Evolutionary conservation across 108 stramenopile species (phyloP).

Genomic region (Skeletonema menzelii): DNA sequence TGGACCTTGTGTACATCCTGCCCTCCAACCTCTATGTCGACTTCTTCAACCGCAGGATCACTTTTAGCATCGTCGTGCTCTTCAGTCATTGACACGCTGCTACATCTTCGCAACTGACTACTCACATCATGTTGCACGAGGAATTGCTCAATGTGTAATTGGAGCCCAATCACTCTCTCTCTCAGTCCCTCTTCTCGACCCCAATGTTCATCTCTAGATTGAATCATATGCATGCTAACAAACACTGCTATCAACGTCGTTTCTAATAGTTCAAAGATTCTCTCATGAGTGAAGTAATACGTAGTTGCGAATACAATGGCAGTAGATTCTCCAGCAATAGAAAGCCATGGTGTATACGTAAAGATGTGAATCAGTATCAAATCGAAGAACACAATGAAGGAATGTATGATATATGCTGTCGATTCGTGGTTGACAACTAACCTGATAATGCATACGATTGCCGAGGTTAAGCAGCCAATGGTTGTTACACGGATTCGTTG

Average conservation of each 20-base stretch:
- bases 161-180: slow-evolving; percentile 21
- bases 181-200: slow-evolving; percentile 14
- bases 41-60: neutral
- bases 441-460: slow-evolving; percentile 4
- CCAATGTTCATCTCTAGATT: slow-evolving; percentile 14
- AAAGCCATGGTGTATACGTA: slow-evolving; percentile 31
- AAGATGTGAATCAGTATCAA: slow-evolving; percentile 44
- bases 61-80: neutral
- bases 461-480: slow-evolving; percentile 8
- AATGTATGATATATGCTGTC: slow-evolving; percentile 17
- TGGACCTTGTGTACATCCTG: neutral
- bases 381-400: slow-evolving; percentile 33
- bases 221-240: slow-evolving; percentile 37
- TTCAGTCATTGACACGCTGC: neutral
- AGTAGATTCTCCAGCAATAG: slow-evolving; percentile 22
- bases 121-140: neutral
- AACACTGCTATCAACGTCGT: slow-evolving; percentile 41
- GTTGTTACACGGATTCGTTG: neutral
- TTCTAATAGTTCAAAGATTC: slow-evolving; percentile 40
- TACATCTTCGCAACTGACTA: neutral
- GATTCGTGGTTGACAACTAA: neutral
- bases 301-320: slow-evolving; percentile 7
- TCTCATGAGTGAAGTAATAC: slow-evolving; percentile 33
- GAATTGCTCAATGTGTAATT: slow-evolving; percentile 5
- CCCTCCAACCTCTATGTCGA: neutral